A percentile compares a stretch with the other conserved stretches of the same genome.
Evolutionary conservation across 257 asterid genomes (phyloP).

Genomic region (Lavandula angustifolia): DNA sequence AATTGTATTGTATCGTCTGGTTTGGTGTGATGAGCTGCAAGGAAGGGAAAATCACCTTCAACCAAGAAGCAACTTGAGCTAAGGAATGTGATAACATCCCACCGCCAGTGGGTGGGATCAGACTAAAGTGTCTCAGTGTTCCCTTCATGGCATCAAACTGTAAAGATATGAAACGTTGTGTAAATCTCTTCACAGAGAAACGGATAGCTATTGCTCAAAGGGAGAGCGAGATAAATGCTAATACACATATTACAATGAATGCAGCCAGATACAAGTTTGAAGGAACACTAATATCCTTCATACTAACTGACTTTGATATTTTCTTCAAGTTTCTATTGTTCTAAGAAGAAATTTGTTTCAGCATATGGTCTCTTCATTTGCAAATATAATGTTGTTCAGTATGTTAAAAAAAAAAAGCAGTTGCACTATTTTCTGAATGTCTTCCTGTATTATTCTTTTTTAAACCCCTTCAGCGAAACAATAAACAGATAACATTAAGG

Average conservation of each 20-base stretch:
- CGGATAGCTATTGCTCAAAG: not conserved
- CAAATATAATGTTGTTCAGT: not conserved
- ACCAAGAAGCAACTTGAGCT: slow-evolving; percentile 74
- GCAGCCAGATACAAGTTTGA: slow-evolving; percentile 7
- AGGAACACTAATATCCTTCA: slow-evolving; percentile 10
- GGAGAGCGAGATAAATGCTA: not conserved
- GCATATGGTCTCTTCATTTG: slow-evolving; percentile 5
- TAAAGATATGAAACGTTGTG: slow-evolving; percentile 26
- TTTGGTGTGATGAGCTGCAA: slow-evolving; percentile 13
- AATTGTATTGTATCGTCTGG: slow-evolving; percentile 15
- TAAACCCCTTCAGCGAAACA: not conserved
- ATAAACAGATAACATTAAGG: not conserved
- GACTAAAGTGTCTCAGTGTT: slow-evolving; percentile 79
- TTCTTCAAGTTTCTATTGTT: not conserved
- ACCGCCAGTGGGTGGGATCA: slow-evolving; percentile 85
- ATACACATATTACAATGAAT: slow-evolving; percentile 7
- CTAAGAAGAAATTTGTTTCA: slow-evolving; percentile 2
- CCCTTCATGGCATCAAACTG: slow-evolving; percentile 90
- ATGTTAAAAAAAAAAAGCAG: not conserved
- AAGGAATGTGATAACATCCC: slow-evolving; percentile 86
- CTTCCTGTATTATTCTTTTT: slow-evolving; percentile 1
- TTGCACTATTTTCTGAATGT: not conserved
- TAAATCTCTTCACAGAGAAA: slow-evolving; percentile 20
- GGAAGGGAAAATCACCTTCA: slow-evolving; percentile 60
- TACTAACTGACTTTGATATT: slow-evolving; percentile 1